Percentiles rank a stretch among this genome's conserved stretches.
These are phyloP conservation scores for Cercophora sp. DNA, from an alignment of 495 filamentous ascomycete genomes.

Conservation along the genomic window DNA sequence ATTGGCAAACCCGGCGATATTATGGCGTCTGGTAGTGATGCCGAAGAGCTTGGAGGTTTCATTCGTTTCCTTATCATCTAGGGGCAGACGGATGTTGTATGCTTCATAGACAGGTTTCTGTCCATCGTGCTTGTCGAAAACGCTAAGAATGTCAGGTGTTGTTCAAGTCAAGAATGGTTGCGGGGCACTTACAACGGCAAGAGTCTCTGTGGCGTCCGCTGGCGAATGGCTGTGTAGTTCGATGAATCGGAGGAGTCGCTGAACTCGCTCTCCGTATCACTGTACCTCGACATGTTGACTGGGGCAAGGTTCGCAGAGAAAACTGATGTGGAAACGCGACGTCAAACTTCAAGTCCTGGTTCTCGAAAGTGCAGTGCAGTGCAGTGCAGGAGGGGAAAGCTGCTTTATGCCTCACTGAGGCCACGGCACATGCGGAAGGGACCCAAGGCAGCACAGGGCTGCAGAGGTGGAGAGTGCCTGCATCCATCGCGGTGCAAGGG, in stretches of 20 bases:
- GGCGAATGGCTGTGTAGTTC: too few species aligned
- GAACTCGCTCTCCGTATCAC: background rate
- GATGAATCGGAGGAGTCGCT: background rate
- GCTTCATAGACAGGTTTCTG: conserved; percentile 13
- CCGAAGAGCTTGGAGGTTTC: background rate
- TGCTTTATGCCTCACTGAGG: conserved; percentile 4
- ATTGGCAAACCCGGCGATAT: background rate
- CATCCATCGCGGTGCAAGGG: conserved; percentile 1
- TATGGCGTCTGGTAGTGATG: background rate
- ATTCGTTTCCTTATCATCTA: background rate
- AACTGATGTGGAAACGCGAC: too few species aligned
- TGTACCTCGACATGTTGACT: too few species aligned
- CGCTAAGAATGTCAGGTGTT: background rate
- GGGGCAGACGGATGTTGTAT: background rate
- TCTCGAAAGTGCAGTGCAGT: background rate
- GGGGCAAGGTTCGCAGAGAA: too few species aligned
- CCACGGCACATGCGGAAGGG: conserved; percentile 2
- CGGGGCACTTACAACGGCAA: background rate
- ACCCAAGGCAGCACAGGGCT: conserved; percentile 8
- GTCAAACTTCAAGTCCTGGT: background rate
- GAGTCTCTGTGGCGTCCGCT: too few species aligned
- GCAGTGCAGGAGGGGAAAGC: background rate
- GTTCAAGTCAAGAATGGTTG: background rate
- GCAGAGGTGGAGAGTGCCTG: background rate
- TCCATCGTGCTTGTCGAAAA: background rate